Conservation (phyloP, 768 basidiomycete species). For the Phylloporus arenicola region DNA sequence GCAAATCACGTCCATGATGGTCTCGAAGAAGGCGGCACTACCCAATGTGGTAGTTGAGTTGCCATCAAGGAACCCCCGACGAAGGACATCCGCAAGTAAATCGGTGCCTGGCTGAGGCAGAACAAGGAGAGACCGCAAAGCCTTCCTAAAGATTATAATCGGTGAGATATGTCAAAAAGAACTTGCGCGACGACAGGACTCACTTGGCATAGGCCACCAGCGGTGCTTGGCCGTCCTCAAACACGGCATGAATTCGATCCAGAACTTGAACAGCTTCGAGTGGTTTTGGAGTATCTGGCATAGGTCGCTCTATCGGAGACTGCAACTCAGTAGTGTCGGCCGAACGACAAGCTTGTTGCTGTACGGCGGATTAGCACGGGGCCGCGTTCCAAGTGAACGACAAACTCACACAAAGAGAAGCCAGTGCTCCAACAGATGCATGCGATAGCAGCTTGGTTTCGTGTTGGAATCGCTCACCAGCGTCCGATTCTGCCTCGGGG, state of each 20-base stretch:
- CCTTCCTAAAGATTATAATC: constrained; percentile 49
- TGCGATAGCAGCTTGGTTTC: constrained; percentile 71
- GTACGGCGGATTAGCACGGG: background rate
- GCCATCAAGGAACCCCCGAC: constrained; percentile 62
- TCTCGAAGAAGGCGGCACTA: constrained; percentile 69
- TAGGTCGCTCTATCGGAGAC: constrained; percentile 58
- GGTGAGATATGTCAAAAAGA: constrained; percentile 7
- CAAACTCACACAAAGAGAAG: constrained; percentile 77
- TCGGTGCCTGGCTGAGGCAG: constrained; percentile 49
- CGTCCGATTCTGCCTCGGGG: constrained; percentile 46
- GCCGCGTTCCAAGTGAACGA: background rate
- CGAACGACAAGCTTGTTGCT: constrained; percentile 79
- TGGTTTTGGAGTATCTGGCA: constrained; percentile 47
- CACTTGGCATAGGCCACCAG: constrained; percentile 62
- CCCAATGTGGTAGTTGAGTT: constrained; percentile 47
- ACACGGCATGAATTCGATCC: constrained; percentile 64
- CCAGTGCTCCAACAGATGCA: constrained; percentile 81
- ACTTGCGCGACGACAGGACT: constrained; percentile 26
- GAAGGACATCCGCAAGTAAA: constrained; percentile 60
- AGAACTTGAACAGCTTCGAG: constrained; percentile 49
- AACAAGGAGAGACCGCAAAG: constrained; percentile 62
- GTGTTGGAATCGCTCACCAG: constrained; percentile 55
- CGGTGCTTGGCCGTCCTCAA: constrained; percentile 51
- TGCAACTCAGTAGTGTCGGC: constrained; percentile 46
- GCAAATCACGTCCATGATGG: constrained; percentile 65